These are phyloP conservation scores for Lithospermum erythrorhizon DNA, from an alignment of 257 asterid species.

Conservation along the genomic window DNA sequence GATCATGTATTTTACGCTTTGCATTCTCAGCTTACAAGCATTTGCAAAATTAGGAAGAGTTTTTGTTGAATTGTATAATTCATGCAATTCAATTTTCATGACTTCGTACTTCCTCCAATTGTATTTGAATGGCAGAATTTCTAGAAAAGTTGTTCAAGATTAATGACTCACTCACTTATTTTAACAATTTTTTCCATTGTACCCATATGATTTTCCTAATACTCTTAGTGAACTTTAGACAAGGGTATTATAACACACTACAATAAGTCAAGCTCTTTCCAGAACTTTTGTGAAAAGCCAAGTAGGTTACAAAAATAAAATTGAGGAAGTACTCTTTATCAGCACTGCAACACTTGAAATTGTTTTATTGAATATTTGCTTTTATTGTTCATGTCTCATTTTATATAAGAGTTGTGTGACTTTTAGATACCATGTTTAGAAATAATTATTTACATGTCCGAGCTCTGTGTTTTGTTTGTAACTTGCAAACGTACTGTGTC, in stretches of 20 bases:
- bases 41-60: neutral
- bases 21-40: neutral
- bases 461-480: too few relatives aligned
- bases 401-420: neutral
- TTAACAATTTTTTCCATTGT: neutral
- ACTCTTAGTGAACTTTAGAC: too few relatives aligned
- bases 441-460: too few relatives aligned
- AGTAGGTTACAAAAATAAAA: neutral
- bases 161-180: neutral
- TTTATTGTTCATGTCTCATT: neutral
- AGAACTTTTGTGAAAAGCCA: neutral
- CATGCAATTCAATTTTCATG: neutral
- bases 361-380: neutral
- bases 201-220: too few relatives aligned
- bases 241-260: too few relatives aligned
- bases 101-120: too few relatives aligned
- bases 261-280: neutral
- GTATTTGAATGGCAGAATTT: too few relatives aligned
- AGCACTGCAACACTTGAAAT: neutral
- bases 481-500: too few relatives aligned
- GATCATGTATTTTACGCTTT: slow-evolving; percentile 13
- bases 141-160: too few relatives aligned
- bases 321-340: neutral
- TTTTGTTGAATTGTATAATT: neutral
- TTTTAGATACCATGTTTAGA: neutral